Evolutionary conservation across 75 land plant genomes (phyloP), one percentile per base, ranked within the genome.

Genomic region (Picea sitchensis): DNA sequence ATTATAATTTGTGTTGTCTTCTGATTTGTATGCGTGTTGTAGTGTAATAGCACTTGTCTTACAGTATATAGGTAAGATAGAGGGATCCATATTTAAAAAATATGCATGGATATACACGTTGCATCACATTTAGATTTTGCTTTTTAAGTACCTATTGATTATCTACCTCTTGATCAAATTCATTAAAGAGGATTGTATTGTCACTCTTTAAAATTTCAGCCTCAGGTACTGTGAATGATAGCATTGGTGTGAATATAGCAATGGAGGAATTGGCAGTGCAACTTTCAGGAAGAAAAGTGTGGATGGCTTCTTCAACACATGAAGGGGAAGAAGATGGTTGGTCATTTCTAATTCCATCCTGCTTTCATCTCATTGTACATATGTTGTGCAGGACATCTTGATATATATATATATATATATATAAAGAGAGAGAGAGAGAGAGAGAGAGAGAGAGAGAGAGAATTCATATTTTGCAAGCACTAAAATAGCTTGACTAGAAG

Each of bases 261-360:
- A 69, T 89, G 57, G 78, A 79, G 71, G 89, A 90, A 67, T 81
- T 96, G 44, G 67, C 80, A 79, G 56, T 69, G 26, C 85, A 82
- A 60, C 81, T 96, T 73, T 32, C 68, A n/a, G 65, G 77, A 14
- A 86, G 94, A 69, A 81, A 65, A 47, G 85, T 92, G 17, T 98
- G 99, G 99, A 91, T 95, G 85, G 96, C 93, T 69, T 83, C 99
- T 56, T 98, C 99, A 58, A 88, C 95, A 44, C 99, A 98, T 78
- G 76, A 76, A 58, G 98, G 92, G 23, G 99, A 98, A 89, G 98
- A 98, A 82, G 80, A 88, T 82, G 96, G 99, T 98, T 6, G 75
- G 76, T 71, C 3, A 9, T 71, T 44, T 44, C 26, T 71, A 54
- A 14, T 79, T 75, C 31, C 77, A 76, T 65, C 3, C 15, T 65